These are phyloP conservation scores for Backusella tuberculispora DNA, from an alignment of 192 early-diverging fungal species.

Conservation along the genomic window DNA sequence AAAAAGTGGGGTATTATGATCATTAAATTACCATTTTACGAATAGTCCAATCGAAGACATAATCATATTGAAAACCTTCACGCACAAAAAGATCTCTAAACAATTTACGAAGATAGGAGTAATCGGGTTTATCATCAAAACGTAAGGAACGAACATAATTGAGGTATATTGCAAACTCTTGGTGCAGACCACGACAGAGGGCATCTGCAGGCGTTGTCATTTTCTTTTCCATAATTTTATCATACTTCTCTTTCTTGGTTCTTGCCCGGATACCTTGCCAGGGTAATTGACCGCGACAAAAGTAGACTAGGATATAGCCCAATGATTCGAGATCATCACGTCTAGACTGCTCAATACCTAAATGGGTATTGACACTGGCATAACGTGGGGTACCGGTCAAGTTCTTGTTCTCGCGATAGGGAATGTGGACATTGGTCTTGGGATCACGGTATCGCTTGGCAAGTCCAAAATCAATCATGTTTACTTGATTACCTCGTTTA, in stretches of 20 bases:
- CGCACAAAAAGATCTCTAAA: constrained; percentile 87
- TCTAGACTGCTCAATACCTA: constrained; percentile 85
- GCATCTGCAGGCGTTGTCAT: constrained; percentile 87
- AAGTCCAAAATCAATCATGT: constrained; percentile 91
- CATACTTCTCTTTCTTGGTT: constrained; percentile 94
- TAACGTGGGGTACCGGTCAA: constrained; percentile 91
- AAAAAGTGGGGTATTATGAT: background rate
- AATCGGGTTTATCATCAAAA: constrained; percentile 91
- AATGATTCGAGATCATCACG: constrained; percentile 90
- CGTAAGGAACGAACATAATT: constrained; percentile 84
- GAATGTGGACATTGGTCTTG: constrained; percentile 84
- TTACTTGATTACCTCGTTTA: constrained; percentile 83
- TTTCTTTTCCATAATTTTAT: constrained; percentile 95
- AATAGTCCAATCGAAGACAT: constrained; percentile 91
- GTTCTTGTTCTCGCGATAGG: constrained; percentile 92
- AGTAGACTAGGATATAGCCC: constrained; percentile 92
- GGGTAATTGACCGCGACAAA: constrained; percentile 84
- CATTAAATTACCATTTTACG: constrained; percentile 60
- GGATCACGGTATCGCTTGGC: constrained; percentile 89
- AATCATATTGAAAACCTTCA: constrained; percentile 85
- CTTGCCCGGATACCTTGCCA: constrained; percentile 92
- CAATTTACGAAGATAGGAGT: constrained; percentile 85
- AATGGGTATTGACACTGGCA: constrained; percentile 87
- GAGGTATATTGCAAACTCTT: constrained; percentile 88
- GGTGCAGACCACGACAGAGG: constrained; percentile 82